Evolutionary conservation across 1,284 basidiomycete species (phyloP).

Genomic region (Fomitopsis betulina): DNA sequence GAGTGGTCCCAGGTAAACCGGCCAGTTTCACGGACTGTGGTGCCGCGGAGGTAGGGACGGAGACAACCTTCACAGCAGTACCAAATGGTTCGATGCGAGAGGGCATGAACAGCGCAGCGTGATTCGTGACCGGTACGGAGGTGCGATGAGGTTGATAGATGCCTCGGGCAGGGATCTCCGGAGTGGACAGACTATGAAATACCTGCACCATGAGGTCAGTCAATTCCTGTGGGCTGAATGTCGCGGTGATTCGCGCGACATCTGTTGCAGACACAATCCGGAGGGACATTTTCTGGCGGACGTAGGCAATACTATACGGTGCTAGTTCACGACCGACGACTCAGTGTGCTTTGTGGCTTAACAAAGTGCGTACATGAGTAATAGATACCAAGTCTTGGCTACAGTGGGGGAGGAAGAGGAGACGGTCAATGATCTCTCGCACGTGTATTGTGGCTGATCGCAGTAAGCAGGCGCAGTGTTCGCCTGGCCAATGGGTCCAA

Average conservation of each 20-base stretch:
- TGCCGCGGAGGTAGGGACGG: constrained; percentile 45
- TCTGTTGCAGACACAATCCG: constrained; percentile 50
- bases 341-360: too few species aligned
- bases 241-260: constrained; percentile 39
- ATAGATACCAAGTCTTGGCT: too few species aligned
- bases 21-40: constrained; percentile 28
- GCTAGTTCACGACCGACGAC: too few species aligned
- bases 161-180: constrained; percentile 9
- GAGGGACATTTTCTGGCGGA: constrained; percentile 30
- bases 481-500: too few species aligned
- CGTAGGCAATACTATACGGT: not conserved
- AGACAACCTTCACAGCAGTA: constrained; percentile 71
- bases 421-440: too few species aligned
- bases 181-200: constrained; percentile 30
- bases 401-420: not conserved
- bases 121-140: constrained; percentile 39
- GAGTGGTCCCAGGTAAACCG: constrained; percentile 73
- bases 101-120: constrained; percentile 70
- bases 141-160: constrained; percentile 46
- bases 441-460: not conserved
- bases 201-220: constrained; percentile 52
- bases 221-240: constrained; percentile 40
- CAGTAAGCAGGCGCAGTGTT: not conserved
- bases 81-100: constrained; percentile 43
- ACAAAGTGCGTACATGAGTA: too few species aligned